phyloP scores from a whole-genome alignment of 1,284 basidiomycete genomes.

The Cryptococcus deneoformans region DNA sequence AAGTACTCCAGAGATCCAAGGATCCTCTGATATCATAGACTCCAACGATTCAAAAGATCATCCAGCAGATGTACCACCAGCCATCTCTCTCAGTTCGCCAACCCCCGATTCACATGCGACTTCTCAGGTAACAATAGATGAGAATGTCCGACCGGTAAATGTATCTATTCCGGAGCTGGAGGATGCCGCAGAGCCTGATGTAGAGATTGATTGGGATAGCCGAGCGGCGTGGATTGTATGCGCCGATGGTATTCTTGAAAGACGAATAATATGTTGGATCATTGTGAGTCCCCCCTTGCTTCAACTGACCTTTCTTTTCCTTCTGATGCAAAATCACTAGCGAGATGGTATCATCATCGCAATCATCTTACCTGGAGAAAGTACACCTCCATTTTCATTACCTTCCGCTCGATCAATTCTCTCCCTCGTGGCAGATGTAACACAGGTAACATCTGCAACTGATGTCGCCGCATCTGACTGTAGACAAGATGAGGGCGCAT shows the following conservation, averaged over 20 bases:
- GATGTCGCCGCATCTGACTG: too few relatives aligned
- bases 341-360: slow-evolving; percentile 29
- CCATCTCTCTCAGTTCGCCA: neutral
- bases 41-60: too few relatives aligned
- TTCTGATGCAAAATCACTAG: slow-evolving; percentile 10
- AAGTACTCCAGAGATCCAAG: too few relatives aligned
- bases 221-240: slow-evolving; percentile 10
- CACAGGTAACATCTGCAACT: neutral
- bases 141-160: slow-evolving; percentile 10
- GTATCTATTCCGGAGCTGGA: slow-evolving; percentile 24
- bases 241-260: slow-evolving; percentile 1
- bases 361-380: slow-evolving; percentile 10
- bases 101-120: neutral
- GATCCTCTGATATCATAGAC: too few relatives aligned
- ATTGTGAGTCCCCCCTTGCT: slow-evolving; percentile 24
- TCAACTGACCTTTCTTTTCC: neutral
- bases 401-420: slow-evolving; percentile 3
- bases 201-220: slow-evolving; percentile 20
- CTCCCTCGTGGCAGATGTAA: slow-evolving; percentile 3
- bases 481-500: neutral
- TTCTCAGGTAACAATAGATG: neutral
- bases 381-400: slow-evolving; percentile 1
- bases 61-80: too few relatives aligned
- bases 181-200: slow-evolving; percentile 13
- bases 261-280: slow-evolving; percentile 24